Percentiles rank a stretch among this genome's conserved stretches.
Evolutionary conservation across 495 filamentous ascomycete genomes (phyloP).

Genomic region (Lophium mytilinum): DNA sequence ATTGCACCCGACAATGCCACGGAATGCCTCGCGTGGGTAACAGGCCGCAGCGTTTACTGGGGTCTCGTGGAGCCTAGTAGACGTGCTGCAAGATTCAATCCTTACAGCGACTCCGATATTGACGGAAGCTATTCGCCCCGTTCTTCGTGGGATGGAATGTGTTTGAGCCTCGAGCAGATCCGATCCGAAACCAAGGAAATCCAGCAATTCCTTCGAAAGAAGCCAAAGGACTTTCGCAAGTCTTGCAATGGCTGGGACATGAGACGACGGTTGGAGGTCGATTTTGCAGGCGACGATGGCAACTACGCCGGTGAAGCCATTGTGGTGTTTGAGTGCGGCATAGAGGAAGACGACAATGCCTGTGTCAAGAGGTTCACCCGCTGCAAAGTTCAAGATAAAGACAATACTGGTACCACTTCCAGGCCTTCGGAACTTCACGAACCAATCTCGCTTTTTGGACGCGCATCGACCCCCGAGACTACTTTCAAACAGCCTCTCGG

Average conservation of each 20-base stretch:
- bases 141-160: constrained; percentile 62
- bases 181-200: constrained; percentile 71
- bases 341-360: constrained; percentile 46
- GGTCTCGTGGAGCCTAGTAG: constrained; percentile 67
- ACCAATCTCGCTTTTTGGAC: constrained; percentile 37
- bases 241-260: constrained; percentile 87
- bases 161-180: constrained; percentile 60
- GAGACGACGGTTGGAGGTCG: constrained; percentile 74
- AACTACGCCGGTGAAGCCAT: constrained; percentile 63
- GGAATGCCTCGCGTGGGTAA: constrained; percentile 66
- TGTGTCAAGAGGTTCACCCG: constrained; percentile 47
- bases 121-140: constrained; percentile 63
- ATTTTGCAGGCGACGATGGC: constrained; percentile 77
- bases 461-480: constrained; percentile 1
- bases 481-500: not conserved
- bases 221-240: constrained; percentile 69
- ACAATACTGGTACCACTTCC: not conserved
- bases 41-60: constrained; percentile 72
- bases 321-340: constrained; percentile 63
- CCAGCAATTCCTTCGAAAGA: constrained; percentile 63
- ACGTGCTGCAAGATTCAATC: constrained; percentile 61
- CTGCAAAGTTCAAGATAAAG: constrained; percentile 30
- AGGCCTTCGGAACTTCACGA: constrained; percentile 1
- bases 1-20: constrained; percentile 35
- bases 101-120: constrained; percentile 48